Evolutionary conservation across 768 basidiomycete genomes (phyloP), one percentile per base, ranked within the genome.

Genomic region (Rossbeevera mucosa): DNA sequence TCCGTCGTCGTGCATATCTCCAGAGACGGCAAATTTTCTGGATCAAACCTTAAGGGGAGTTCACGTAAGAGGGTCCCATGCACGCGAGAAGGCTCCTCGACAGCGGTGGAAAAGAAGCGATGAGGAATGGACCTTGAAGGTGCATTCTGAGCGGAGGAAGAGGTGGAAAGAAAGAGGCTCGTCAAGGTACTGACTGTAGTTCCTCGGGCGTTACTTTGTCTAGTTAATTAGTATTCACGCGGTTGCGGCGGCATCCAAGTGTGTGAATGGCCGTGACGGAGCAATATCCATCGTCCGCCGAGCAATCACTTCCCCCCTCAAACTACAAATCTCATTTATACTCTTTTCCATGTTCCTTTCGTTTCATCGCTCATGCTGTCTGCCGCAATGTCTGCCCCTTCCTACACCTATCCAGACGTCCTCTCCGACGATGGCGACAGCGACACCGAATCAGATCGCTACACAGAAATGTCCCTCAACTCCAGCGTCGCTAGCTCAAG

Each of bases 401-500:
- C 50, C 21, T 53, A 48, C 36, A 6, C 22, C 45, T 52, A 41
- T 31, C 36, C 51, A 38, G 41, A 45, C 42, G 13, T 44, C 46
- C 44, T 55, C 54, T 63, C 68, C 60, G 74, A 73, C 52, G 81
- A 80, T 67, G 54, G 57, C 25, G 76, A 75, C 55, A 76, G 73
- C 53, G 80, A 75, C 56, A 77, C 73, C 53, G 80, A 80, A 40
- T 83, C 80, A 1, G 62, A 74, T 51, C 60, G 65, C 47, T 71
- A 69, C 52, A 81, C 80, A 11, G 59, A 73, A 14, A 68, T 72
- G 36, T 76, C 78, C 30, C 60, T 73, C 21, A 67, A 74, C 33
- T 60, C 66, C 26, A 78, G 75, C 45, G 57, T 63, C 8, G 71
- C 67, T 4, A 76, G 73, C 61, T 82, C 85, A 0, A 69, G 68